Evolutionary conservation across 768 basidiomycete genomes (phyloP).

Genomic region (Pleurotus ostreatus): DNA sequence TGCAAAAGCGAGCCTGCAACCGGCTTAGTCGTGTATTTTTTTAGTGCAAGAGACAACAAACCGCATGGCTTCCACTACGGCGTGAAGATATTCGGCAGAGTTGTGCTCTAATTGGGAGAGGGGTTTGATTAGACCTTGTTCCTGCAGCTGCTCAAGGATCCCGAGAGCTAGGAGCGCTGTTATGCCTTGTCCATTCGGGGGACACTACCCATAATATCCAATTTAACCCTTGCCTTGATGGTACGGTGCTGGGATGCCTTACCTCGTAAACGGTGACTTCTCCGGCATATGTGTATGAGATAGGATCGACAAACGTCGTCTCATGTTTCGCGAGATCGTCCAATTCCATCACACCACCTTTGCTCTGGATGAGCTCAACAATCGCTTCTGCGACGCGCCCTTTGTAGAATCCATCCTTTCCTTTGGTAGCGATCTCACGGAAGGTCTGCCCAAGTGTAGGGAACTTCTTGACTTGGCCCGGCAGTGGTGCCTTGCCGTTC

Average conservation of each 20-base stretch:
- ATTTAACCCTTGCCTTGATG: constrained; percentile 5
- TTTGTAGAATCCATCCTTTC: constrained; percentile 92
- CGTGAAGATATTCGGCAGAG: constrained; percentile 84
- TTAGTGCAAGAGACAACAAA: constrained; percentile 24
- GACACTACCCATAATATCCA: constrained; percentile 51
- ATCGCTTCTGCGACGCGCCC: constrained; percentile 88
- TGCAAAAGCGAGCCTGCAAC: constrained; percentile 62
- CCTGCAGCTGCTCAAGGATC: constrained; percentile 84
- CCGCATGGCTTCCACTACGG: constrained; percentile 83
- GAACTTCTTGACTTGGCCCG: constrained; percentile 80
- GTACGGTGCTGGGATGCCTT: constrained; percentile 12
- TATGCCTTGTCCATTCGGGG: constrained; percentile 96
- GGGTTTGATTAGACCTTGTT: constrained; percentile 62
- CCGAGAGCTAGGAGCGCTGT: constrained; percentile 92
- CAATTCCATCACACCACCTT: constrained; percentile 91
- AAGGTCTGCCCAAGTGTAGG: constrained; percentile 85
- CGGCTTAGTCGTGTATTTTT: neutral
- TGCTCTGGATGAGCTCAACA: constrained; percentile 76
- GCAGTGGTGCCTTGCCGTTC: constrained; percentile 76
- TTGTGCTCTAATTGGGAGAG: constrained; percentile 86
- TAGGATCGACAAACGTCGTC: constrained; percentile 81
- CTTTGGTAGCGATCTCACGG: constrained; percentile 70
- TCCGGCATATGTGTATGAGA: constrained; percentile 81
- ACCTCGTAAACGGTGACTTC: constrained; percentile 94
- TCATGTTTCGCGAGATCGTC: constrained; percentile 87